Conservation (phyloP, 1,284 basidiomycete species). For the Fomitopsis schrenkii region DNA sequence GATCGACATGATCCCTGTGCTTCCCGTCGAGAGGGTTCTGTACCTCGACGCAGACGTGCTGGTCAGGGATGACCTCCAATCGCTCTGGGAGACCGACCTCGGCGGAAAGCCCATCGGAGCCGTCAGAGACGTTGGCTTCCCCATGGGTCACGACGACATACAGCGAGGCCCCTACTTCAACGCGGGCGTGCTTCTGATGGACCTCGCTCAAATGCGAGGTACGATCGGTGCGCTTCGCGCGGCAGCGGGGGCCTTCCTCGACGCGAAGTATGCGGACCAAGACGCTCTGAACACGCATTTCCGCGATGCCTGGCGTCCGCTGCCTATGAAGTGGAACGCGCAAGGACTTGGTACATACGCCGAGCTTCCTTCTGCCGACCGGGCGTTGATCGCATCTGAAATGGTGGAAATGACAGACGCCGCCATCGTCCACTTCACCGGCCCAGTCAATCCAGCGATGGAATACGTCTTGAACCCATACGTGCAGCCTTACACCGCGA, state of each 20-base stretch:
- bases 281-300: conserved; percentile 51
- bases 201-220: conserved; percentile 38
- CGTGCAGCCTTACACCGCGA: conserved; percentile 48
- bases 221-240: conserved; percentile 22
- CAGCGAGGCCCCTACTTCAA: conserved; percentile 45
- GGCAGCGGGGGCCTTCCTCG: conserved; percentile 23
- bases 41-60: conserved; percentile 55
- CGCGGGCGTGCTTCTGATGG: conserved; percentile 49
- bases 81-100: conserved; percentile 45
- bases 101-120: conserved; percentile 39
- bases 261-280: conserved; percentile 40
- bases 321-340: conserved; percentile 49
- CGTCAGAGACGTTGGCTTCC: conserved; percentile 45
- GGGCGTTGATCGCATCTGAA: conserved; percentile 22
- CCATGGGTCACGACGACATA: conserved; percentile 38
- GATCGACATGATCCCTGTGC: conserved; percentile 38
- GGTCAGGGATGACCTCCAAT: conserved; percentile 36
- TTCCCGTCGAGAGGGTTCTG: conserved; percentile 47
- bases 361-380: conserved; percentile 29
- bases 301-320: conserved; percentile 32
- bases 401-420: conserved; percentile 37
- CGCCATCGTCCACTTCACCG: conserved; percentile 54
- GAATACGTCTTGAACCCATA: conserved; percentile 45
- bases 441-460: conserved; percentile 45
- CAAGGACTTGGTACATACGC: conserved; percentile 57